Evolutionary conservation across 495 filamentous ascomycete species (phyloP).

Genomic region (Parmelia sp.): DNA sequence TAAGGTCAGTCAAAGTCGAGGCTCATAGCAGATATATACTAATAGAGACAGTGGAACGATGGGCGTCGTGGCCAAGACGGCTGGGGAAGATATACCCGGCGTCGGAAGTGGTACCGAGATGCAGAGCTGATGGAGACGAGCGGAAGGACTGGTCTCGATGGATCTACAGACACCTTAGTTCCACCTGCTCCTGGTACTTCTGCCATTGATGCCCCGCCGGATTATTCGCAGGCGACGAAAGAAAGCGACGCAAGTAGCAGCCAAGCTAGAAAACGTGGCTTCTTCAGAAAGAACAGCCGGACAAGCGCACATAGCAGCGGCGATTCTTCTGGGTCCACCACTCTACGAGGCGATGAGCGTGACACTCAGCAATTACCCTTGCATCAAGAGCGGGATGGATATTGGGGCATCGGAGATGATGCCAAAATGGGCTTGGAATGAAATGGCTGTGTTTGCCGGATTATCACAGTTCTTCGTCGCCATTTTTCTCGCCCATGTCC

Average conservation of each 20-base stretch:
- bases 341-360: slow-evolving; percentile 44
- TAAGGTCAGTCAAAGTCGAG: slow-evolving; percentile 55
- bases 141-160: slow-evolving; percentile 35
- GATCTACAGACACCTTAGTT: slow-evolving; percentile 34
- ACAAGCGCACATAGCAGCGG: slow-evolving; percentile 30
- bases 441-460: slow-evolving; percentile 12
- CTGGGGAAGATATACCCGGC: slow-evolving; percentile 91
- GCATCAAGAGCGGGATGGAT: slow-evolving; percentile 41
- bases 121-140: slow-evolving; percentile 84
- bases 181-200: slow-evolving; percentile 26
- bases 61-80: slow-evolving; percentile 82
- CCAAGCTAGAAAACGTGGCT: slow-evolving; percentile 33
- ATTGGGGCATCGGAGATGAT: slow-evolving; percentile 45
- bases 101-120: slow-evolving; percentile 93
- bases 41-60: slow-evolving; percentile 69
- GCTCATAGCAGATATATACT: slow-evolving; percentile 6
- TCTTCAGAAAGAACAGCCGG: slow-evolving; percentile 28
- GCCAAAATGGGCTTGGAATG: slow-evolving; percentile 50
- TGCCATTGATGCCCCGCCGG: slow-evolving; percentile 22
- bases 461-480: background rate
- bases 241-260: slow-evolving; percentile 28
- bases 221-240: slow-evolving; percentile 32
- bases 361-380: slow-evolving; percentile 33
- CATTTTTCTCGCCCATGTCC: background rate
- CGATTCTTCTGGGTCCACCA: slow-evolving; percentile 39